Evolutionary conservation across 2,329 filamentous ascomycete species (phyloP).

Genomic region (Sclerotinia borealis): DNA sequence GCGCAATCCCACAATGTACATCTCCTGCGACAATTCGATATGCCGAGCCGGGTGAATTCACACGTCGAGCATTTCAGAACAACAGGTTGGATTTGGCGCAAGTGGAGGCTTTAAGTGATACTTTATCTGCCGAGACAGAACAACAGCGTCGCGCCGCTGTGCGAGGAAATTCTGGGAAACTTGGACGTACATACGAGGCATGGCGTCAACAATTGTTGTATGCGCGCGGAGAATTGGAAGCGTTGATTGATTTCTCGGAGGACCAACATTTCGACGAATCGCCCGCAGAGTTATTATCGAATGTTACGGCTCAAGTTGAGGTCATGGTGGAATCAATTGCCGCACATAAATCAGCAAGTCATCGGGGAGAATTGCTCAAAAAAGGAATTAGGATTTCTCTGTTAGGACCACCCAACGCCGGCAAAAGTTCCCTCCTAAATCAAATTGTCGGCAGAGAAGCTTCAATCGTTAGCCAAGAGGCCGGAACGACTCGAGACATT

Average conservation of each 20-base stretch:
- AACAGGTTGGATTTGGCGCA: conserved; percentile 80
- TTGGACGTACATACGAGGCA: conserved; percentile 70
- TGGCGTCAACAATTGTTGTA: conserved; percentile 75
- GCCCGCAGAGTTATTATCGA: conserved; percentile 62
- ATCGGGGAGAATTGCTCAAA: conserved; percentile 75
- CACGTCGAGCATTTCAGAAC: conserved; percentile 84
- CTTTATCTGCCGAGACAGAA: conserved; percentile 70
- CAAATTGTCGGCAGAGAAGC: conserved; percentile 84
- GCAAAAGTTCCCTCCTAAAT: conserved; percentile 93
- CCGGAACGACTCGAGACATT: conserved; percentile 89
- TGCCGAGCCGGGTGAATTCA: conserved; percentile 94
- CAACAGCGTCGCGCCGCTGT: conserved; percentile 86
- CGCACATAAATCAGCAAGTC: conserved; percentile 68
- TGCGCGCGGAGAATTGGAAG: conserved; percentile 86
- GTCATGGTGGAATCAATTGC: conserved; percentile 57
- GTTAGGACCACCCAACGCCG: conserved; percentile 85
- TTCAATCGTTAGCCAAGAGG: conserved; percentile 88
- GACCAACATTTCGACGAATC: conserved; percentile 96
- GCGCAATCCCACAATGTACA: conserved; percentile 59
- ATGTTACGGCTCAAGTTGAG: conserved; percentile 60
- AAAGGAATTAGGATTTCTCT: conserved; percentile 82
- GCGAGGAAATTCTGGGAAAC: conserved; percentile 62
- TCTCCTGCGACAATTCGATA: conserved; percentile 56
- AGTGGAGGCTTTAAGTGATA: conserved; percentile 61
- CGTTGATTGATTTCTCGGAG: conserved; percentile 93